Evolutionary conservation across 257 asterid species (phyloP), one percentile per base, ranked within the genome.

Genomic region (Solanum sparsipilum): DNA sequence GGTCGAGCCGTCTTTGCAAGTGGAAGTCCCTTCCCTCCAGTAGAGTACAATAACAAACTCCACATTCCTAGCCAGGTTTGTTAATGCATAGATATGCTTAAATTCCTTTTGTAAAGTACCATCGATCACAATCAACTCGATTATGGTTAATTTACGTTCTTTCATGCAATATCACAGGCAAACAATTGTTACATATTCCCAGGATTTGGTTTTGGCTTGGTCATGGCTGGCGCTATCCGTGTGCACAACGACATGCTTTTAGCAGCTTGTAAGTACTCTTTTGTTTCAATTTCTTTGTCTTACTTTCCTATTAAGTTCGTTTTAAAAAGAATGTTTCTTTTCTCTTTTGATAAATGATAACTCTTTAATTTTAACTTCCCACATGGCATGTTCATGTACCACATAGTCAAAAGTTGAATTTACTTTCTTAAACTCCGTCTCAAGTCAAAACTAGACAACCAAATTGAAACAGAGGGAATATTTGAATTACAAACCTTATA

Each of bases 231-330:
- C 74, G 93, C 98, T 52, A 96, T 97, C 81, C 98, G 99, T 2
- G 98, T 97, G 79, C 99, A 97, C 46, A 98, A 97, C 82, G 98
- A 94, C 48, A 97, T 96, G 98, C 99, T 97, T 91, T 95, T 97
- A 31, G 98, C 98, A 31, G 99, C 99, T 83, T 93, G 99, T 97
- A 94, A 94, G 98, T 89, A 83, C 32, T n/a, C 32, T 10, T 12
- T 5, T 0, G 3, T 63, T 63, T n/a, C 2, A n/a, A 63, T 63
- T 63, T 63, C 16, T 63, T 10, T 25, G 71, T 10, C 71, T 10
- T 10, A 65, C 16, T n/a, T 63, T 65, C 71, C 32, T 65, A 23
- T 63, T n/a, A 4, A 2, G 15, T 63, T 0, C 0, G 0, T 60
- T 21, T 60, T 21, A 60, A 60, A 63, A 63, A 23, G 71, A 58